A percentile compares a stretch with the other conserved stretches of the same genome.
Conservation (phyloP, 768 basidiomycete genomes). For the Leccinum ochraceum region DNA sequence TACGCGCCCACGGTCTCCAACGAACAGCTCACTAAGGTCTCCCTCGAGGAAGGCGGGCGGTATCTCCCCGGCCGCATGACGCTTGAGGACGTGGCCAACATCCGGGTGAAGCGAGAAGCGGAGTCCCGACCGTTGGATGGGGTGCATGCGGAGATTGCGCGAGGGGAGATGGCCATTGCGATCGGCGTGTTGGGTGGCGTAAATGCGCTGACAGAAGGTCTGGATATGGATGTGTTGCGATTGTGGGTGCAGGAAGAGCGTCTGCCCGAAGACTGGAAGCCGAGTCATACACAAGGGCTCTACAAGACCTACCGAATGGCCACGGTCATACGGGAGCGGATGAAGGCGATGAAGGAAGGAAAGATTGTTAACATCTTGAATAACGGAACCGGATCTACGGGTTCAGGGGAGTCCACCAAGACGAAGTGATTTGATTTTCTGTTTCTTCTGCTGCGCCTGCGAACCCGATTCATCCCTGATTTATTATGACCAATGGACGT, state of each 20-base stretch:
- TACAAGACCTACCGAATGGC: constrained; percentile 33
- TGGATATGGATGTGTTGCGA: constrained; percentile 47
- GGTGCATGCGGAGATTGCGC: constrained; percentile 59
- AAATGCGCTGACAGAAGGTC: constrained; percentile 40
- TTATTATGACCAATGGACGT: not conserved
- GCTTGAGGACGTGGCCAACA: constrained; percentile 43
- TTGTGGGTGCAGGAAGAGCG: constrained; percentile 54
- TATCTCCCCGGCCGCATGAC: constrained; percentile 33
- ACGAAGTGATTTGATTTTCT: constrained; percentile 14
- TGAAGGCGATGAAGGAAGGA: constrained; percentile 23
- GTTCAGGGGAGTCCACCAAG: constrained; percentile 9
- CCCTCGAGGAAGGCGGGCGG: constrained; percentile 36
- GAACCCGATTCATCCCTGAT: not conserved
- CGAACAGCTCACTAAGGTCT: constrained; percentile 38
- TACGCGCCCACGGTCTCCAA: constrained; percentile 48
- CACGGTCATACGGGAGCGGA: constrained; percentile 28
- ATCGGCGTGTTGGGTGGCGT: constrained; percentile 47
- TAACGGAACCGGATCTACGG: constrained; percentile 2
- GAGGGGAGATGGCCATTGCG: constrained; percentile 68
- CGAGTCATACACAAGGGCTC: constrained; percentile 32
- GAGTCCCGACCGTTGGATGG: constrained; percentile 41
- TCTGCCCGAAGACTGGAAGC: constrained; percentile 44
- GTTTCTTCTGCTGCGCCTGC: not conserved
- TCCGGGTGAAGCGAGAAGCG: constrained; percentile 53
- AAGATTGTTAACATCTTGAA: constrained; percentile 23